Evolutionary conservation across 768 basidiomycete species (phyloP), one percentile per base, ranked within the genome.

Genomic region (Mycena polygramma): DNA sequence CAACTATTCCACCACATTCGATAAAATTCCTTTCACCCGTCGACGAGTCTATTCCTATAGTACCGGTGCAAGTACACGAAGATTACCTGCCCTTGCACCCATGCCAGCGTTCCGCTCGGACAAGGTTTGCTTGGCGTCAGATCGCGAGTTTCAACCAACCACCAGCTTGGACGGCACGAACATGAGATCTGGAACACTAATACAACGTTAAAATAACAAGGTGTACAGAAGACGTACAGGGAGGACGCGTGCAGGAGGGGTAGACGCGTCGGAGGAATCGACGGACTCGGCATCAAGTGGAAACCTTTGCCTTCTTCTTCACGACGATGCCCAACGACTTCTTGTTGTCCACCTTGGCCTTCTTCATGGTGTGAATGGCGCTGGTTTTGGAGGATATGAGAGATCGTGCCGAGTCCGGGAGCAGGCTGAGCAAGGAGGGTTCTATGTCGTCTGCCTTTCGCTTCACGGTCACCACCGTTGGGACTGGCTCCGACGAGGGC

Each of bases 391-490:
- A 80, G 22, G 78, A 80, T 24, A 94, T 86, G 68, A 93, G 76
- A n/a, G 88, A 82, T 39, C 88, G 86, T 8, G 90, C 86, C 24
- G 89, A 85, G 57, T 91, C 91, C 4, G 93, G 89, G 39, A 95
- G 81, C 0, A 95, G 83, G 65, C 86, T 90, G 66, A 89, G 85
- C 67, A 94, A 77, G 15, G 90, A 87, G 1, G 94, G 94, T 73
- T 95, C 94, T 24, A 86, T 77, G n/a, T 90, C 89, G 30, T 91
- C 93, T 8, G 94, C 94, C 77, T 95, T 95, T 61, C 95, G 90
- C 82, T 96, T 96, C 45, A 96, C 86, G n/a, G 93, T 94, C 57
- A 95, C 80, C 4, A 84, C 74, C 26, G 78, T 78, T 5, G 73
- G 71, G 74, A 24, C 72, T 51, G 73, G 69, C 9, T 68, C 59